A percentile compares a stretch with the other conserved stretches of the same genome.
These are phyloP conservation scores for Emmonsiellopsis sp. DNA, from an alignment of 2,329 filamentous ascomycete species.

Conservation along the genomic window DNA sequence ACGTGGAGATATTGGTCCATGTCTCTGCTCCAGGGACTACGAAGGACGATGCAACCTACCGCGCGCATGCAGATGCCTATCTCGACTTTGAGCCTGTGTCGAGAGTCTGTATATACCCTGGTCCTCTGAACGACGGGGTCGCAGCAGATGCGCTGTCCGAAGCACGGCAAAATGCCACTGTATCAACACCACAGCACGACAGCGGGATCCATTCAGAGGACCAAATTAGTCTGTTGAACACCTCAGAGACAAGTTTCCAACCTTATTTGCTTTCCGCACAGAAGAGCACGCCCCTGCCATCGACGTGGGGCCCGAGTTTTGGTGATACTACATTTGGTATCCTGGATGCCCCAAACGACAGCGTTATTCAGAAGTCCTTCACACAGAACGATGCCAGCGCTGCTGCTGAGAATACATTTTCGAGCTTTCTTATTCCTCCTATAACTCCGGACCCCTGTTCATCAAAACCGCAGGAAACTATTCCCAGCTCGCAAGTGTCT, in stretches of 20 bases:
- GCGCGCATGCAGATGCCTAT: conserved; percentile 28
- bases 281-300: background rate
- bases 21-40: conserved; percentile 29
- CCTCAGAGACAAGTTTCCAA: too few relatives aligned
- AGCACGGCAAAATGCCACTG: background rate
- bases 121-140: background rate
- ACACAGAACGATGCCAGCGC: background rate
- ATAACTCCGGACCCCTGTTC: background rate
- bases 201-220: background rate
- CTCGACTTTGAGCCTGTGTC: conserved; percentile 24
- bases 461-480: background rate
- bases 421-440: background rate
- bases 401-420: background rate
- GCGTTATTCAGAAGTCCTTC: background rate
- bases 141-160: background rate
- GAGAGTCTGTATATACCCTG: conserved; percentile 14
- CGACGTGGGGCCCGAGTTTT: conserved; percentile 1
- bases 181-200: background rate
- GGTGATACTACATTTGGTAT: background rate
- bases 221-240: too few relatives aligned
- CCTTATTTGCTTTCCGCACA: background rate
- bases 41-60: conserved; percentile 30
- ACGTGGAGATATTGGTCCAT: conserved; percentile 32
- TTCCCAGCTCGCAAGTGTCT: background rate
- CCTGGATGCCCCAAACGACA: background rate